phyloP scores from a whole-genome alignment of 73 alveolate species.

The Paramecium octaurelia region DNA sequence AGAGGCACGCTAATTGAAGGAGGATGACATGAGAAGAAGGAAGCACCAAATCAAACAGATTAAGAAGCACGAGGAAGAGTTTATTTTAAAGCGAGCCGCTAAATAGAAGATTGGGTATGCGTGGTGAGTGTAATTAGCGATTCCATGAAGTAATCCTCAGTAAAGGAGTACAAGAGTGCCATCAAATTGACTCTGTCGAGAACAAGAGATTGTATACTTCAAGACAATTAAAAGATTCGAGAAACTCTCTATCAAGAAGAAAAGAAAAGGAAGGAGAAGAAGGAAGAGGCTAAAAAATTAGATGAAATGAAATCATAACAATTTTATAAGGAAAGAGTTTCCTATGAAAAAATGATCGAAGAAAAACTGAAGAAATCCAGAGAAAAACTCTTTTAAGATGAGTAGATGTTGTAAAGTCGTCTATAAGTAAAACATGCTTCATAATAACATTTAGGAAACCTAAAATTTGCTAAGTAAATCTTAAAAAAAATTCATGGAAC shows the following conservation, averaged over 20 bases:
- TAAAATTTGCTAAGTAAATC: background rate
- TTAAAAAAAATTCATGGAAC: background rate
- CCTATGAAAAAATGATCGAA: background rate
- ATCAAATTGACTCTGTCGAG: background rate
- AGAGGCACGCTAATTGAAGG: background rate
- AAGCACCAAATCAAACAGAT: background rate
- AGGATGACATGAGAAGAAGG: background rate
- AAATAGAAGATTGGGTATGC: background rate
- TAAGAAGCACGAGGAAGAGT: background rate
- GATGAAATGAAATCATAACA: background rate
- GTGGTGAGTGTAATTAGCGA: background rate
- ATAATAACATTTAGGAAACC: background rate
- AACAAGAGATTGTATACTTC: background rate
- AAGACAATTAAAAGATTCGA: background rate
- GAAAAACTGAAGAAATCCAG: background rate
- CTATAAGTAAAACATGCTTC: background rate
- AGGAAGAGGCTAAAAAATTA: background rate
- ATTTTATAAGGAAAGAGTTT: constrained; percentile 9
- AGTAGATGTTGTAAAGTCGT: background rate
- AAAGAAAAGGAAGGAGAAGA: background rate
- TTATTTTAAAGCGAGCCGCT: background rate
- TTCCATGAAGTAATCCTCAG: background rate
- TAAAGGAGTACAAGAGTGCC: constrained; percentile 33
- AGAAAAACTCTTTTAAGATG: background rate
- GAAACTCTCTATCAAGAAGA: background rate